Percentiles rank a stretch among this genome's conserved stretches.
Conservation (phyloP, 2,329 filamentous ascomycete species). For the Microdochium bolleyi region DNA sequence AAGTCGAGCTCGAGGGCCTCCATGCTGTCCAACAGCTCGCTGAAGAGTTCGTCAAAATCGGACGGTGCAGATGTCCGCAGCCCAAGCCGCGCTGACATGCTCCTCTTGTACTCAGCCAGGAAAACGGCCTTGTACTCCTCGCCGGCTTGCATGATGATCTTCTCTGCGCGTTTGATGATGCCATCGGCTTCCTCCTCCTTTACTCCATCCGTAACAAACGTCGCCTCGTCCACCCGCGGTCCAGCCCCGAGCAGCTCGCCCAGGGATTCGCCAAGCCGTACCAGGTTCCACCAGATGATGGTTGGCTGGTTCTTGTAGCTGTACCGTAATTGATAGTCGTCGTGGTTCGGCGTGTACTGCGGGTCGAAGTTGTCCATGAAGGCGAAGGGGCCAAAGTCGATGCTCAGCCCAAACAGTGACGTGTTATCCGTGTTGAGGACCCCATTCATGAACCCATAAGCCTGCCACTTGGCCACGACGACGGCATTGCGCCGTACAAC, state of each 20-base stretch:
- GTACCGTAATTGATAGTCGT: constrained; percentile 82
- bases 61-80: constrained; percentile 59
- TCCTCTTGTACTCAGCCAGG: constrained; percentile 75
- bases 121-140: constrained; percentile 89
- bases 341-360: constrained; percentile 91
- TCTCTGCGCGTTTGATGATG: constrained; percentile 75
- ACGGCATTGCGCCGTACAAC: constrained; percentile 77
- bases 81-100: constrained; percentile 77
- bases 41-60: constrained; percentile 77
- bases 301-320: constrained; percentile 90
- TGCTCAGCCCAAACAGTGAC: constrained; percentile 76
- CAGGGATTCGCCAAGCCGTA: constrained; percentile 80
- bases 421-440: constrained; percentile 98
- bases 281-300: constrained; percentile 98
- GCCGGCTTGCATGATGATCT: constrained; percentile 68
- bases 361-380: constrained; percentile 98
- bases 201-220: constrained; percentile 68
- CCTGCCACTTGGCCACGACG: constrained; percentile 91
- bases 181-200: constrained; percentile 56
- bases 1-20: constrained; percentile 84
- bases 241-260: constrained; percentile 84
- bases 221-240: constrained; percentile 58
- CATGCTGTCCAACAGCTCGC: constrained; percentile 73
- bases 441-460: constrained; percentile 98
- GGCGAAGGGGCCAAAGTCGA: constrained; percentile 95